phyloP scores from a whole-genome alignment of 1,139 yeast species.

The Candida sp. region DNA sequence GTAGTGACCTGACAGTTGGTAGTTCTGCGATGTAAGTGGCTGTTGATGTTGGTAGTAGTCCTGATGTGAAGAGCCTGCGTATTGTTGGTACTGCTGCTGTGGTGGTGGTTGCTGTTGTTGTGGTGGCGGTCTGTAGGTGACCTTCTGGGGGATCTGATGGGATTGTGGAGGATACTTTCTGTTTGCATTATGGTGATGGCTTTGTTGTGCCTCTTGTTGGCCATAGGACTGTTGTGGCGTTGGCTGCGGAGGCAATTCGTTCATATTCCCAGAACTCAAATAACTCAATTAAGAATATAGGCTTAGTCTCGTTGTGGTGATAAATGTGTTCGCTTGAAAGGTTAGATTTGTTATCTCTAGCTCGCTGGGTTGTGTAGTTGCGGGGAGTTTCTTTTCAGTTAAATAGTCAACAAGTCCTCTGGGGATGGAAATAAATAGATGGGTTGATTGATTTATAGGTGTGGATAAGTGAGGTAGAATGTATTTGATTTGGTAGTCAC shows the following conservation, averaged over 20 bases:
- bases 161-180: conserved; percentile 18
- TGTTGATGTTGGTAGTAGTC: conserved; percentile 17
- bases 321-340: not conserved
- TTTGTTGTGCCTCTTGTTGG: conserved; percentile 5
- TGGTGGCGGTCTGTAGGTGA: conserved; percentile 10
- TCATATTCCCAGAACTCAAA: conserved; percentile 18
- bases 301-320: not conserved
- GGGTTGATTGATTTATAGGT: not conserved
- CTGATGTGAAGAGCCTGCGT: conserved; percentile 1
- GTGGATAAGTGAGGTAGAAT: no score
- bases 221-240: conserved; percentile 51
- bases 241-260: conserved; percentile 51
- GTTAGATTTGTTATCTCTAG: not conserved
- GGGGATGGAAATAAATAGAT: not conserved
- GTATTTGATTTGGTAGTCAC: not conserved
- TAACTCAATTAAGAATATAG: not conserved
- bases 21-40: conserved; percentile 14
- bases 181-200: conserved; percentile 11
- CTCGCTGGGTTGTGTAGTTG: no score
- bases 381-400: no score
- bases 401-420: not conserved
- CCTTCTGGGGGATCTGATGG: conserved; percentile 12
- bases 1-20: conserved; percentile 17
- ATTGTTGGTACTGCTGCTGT: conserved; percentile 7
- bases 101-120: conserved; percentile 21